Evolutionary conservation across 2,329 filamentous ascomycete species (phyloP).

Genomic region (Penicillium corylophilum): DNA sequence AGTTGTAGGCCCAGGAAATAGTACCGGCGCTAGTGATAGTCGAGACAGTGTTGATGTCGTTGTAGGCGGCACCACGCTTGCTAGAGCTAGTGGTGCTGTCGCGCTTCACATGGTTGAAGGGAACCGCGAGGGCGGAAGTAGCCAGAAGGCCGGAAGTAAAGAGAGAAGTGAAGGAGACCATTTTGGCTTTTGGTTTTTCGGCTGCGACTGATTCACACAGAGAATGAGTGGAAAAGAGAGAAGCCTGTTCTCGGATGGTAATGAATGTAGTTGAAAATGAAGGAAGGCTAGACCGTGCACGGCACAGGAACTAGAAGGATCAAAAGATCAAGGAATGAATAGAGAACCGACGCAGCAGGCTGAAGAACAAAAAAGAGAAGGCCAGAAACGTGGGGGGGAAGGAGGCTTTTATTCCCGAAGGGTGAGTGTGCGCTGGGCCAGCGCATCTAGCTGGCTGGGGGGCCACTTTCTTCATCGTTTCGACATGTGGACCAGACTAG

Average conservation of each 20-base stretch:
- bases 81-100: slow-evolving; percentile 1
- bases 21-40: slow-evolving; percentile 30
- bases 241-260: slow-evolving; percentile 22
- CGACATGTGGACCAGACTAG: background rate
- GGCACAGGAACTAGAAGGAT: slow-evolving; percentile 28
- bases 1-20: slow-evolving; percentile 49
- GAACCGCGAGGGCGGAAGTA: slow-evolving; percentile 33
- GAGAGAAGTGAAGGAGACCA: slow-evolving; percentile 40
- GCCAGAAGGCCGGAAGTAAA: slow-evolving; percentile 36
- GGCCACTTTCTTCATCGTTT: background rate
- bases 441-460: slow-evolving; percentile 7
- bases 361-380: slow-evolving; percentile 5
- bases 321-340: slow-evolving; percentile 14
- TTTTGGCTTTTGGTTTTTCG: slow-evolving; percentile 22
- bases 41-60: slow-evolving; percentile 33
- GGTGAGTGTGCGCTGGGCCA: slow-evolving; percentile 9
- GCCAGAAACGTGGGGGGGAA: slow-evolving; percentile 3
- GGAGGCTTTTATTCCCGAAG: slow-evolving; percentile 6
- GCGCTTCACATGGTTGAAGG: slow-evolving; percentile 24
- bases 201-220: slow-evolving; percentile 5
- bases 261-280: slow-evolving; percentile 23
- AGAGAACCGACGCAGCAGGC: slow-evolving; percentile 3
- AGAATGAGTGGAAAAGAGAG: slow-evolving; percentile 10
- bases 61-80: slow-evolving; percentile 42
- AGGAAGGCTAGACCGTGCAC: slow-evolving; percentile 31